Conservation (phyloP, 352 stramenopile genomes). For the Phytophthora hibernalis region DNA sequence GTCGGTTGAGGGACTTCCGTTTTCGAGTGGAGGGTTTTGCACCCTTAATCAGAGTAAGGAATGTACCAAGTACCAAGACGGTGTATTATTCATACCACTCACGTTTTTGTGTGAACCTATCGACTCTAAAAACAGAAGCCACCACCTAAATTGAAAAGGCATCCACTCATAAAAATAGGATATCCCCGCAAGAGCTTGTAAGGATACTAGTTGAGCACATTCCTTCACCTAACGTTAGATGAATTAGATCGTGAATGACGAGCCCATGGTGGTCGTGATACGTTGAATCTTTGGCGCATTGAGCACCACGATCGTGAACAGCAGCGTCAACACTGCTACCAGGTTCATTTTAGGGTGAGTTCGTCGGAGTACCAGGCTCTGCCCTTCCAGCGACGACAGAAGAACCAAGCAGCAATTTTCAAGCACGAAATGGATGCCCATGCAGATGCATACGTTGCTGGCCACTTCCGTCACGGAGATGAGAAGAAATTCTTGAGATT, state of each 20-base stretch:
- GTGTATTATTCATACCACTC: too few species aligned
- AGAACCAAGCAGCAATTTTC: constrained; percentile 46
- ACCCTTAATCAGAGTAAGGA: too few species aligned
- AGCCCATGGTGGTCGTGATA: constrained; percentile 57
- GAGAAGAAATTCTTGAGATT: constrained; percentile 33
- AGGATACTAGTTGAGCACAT: too few species aligned
- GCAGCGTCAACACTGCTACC: constrained; percentile 59
- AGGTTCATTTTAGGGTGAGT: constrained; percentile 53
- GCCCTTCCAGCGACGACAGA: constrained; percentile 46
- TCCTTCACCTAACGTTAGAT: too few species aligned
- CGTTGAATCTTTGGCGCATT: constrained; percentile 77
- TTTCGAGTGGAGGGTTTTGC: too few species aligned
- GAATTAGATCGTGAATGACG: constrained; percentile 75
- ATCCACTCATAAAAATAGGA: too few species aligned
- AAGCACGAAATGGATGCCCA: constrained; percentile 69
- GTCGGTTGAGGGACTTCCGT: too few species aligned
- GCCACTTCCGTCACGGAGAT: constrained; percentile 57
- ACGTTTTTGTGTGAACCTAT: too few species aligned
- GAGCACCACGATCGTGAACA: constrained; percentile 78
- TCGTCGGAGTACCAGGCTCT: constrained; percentile 56
- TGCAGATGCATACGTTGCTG: constrained; percentile 71
- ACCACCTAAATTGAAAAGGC: too few species aligned
- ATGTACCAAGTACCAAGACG: too few species aligned
- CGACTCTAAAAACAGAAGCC: too few species aligned
- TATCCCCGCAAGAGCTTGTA: too few species aligned